Percentiles rank a stretch among this genome's conserved stretches.
phyloP scores from a whole-genome alignment of 108 stramenopile species.

The Conticribra guillardii region DNA sequence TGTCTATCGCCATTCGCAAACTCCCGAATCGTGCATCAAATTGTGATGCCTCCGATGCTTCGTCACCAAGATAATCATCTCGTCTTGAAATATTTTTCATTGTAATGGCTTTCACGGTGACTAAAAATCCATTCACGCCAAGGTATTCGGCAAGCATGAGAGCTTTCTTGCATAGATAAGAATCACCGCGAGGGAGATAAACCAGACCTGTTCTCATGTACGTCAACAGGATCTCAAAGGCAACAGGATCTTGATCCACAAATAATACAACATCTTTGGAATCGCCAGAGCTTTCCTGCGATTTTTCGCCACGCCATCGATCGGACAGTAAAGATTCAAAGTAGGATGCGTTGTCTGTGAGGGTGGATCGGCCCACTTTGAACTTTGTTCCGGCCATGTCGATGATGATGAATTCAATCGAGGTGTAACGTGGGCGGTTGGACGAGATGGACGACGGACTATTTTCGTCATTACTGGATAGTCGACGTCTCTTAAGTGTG shows the following conservation, averaged over 20 bases:
- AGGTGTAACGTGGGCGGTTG: not conserved
- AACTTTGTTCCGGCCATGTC: conserved; percentile 25
- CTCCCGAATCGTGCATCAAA: conserved; percentile 30
- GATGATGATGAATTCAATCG: not conserved
- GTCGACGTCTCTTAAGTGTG: not conserved
- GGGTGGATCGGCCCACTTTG: conserved; percentile 13
- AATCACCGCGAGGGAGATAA: conserved; percentile 4
- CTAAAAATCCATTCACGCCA: conserved; percentile 17
- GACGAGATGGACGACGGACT: not conserved
- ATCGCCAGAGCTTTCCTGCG: not conserved
- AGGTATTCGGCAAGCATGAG: conserved; percentile 24
- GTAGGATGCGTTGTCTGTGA: conserved; percentile 14
- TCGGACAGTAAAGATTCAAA: conserved; percentile 22
- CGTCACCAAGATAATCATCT: conserved; percentile 20
- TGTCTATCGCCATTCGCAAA: conserved; percentile 14
- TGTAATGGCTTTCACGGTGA: conserved; percentile 33
- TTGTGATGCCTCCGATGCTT: conserved; percentile 16
- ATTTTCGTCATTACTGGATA: not conserved
- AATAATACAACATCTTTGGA: not conserved
- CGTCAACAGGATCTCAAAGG: conserved; percentile 24
- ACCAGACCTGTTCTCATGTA: conserved; percentile 26
- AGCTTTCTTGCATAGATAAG: conserved; percentile 16
- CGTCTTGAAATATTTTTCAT: conserved; percentile 31
- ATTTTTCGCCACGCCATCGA: conserved; percentile 10
- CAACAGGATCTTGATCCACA: conserved; percentile 22